Conservation (phyloP, 1,284 basidiomycete species). For the Trichosporon sp. region DNA sequence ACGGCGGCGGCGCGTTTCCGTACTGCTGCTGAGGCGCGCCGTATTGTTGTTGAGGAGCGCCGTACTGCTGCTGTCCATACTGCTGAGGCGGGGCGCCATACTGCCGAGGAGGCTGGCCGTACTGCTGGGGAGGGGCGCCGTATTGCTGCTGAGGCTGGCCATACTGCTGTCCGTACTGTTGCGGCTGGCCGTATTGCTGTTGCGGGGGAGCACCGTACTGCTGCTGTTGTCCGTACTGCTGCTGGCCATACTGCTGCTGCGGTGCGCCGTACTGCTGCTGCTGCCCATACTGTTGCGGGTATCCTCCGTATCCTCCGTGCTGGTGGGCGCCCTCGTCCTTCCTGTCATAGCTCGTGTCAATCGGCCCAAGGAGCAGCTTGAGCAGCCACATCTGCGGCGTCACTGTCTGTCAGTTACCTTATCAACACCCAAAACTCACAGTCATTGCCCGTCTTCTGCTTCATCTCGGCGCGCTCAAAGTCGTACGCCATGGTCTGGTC, state of each 20-base stretch:
- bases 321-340: slow-evolving; percentile 5
- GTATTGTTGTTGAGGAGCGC: slow-evolving; percentile 1
- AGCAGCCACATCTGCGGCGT: slow-evolving; percentile 33
- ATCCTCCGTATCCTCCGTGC: not conserved
- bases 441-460: slow-evolving; percentile 44
- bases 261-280: slow-evolving; percentile 1
- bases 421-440: slow-evolving; percentile 29
- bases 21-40: not conserved
- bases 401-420: slow-evolving; percentile 12
- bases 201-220: no score
- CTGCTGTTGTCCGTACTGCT: not conserved
- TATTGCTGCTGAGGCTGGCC: not conserved
- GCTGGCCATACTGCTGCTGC: slow-evolving; percentile 6
- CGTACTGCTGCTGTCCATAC: not conserved
- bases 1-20: slow-evolving; percentile 11
- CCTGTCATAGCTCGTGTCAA: slow-evolving; percentile 24
- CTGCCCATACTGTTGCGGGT: not conserved
- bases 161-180: not conserved
- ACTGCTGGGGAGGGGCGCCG: slow-evolving; percentile 1
- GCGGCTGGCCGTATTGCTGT: not conserved
- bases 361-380: slow-evolving; percentile 30
- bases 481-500: slow-evolving; percentile 35
- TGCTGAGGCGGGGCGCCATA: not conserved
- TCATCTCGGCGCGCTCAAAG: slow-evolving; percentile 31
- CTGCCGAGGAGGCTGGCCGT: not conserved